A percentile compares a stretch with the other conserved stretches of the same genome.
phyloP scores from a whole-genome alignment of 306 rosid species.

The Acacia confusa region DNA sequence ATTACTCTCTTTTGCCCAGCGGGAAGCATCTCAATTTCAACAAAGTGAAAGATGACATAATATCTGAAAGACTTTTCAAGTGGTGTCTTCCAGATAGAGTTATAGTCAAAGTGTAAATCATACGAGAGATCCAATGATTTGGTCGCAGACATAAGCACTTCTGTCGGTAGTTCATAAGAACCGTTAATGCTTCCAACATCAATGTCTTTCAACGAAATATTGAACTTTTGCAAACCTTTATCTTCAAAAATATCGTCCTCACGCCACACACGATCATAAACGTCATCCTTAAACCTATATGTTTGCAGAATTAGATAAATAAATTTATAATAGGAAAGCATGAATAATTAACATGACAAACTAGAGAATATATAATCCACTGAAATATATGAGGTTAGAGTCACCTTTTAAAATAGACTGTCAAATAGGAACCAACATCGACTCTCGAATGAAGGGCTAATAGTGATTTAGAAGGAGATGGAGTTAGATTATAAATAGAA shows the following conservation, averaged over 20 bases:
- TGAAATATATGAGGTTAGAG: background rate
- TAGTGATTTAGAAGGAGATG: background rate
- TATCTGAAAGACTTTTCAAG: background rate
- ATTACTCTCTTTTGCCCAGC: background rate
- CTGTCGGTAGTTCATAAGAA: background rate
- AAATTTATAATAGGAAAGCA: background rate
- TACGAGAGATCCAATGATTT: background rate
- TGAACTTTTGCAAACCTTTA: background rate
- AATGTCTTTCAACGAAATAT: background rate
- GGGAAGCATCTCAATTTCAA: background rate
- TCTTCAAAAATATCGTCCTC: fast-evolving
- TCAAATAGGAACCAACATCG: background rate
- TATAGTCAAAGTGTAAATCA: too few species aligned
- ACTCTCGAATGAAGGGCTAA: background rate
- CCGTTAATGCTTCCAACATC: background rate
- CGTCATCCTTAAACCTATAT: background rate
- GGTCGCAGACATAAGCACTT: constrained; percentile 15
- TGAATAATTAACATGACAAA: background rate
- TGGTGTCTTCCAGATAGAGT: background rate
- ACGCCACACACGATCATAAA: background rate
- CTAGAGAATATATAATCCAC: too few species aligned
- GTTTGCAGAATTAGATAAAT: background rate
- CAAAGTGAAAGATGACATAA: background rate
- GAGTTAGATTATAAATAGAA: background rate
- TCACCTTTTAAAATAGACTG: background rate